Base-by-base conservation (phyloP, 2,329 filamentous ascomycete species). In the Fusarium sp. region DNA sequence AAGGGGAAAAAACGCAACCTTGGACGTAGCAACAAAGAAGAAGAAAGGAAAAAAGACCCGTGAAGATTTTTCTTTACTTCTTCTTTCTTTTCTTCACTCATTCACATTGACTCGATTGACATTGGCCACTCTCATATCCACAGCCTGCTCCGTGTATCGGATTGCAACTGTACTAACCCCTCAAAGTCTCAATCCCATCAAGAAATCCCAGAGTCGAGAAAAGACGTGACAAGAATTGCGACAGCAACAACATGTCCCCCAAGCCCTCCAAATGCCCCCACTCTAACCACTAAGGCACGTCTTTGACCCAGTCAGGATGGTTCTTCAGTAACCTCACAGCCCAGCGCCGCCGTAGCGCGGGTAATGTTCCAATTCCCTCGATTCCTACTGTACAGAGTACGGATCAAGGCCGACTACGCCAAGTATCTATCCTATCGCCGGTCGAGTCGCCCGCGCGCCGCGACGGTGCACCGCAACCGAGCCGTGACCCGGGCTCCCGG, bases 401-500 rank as follows among this genome's bases (percentile, higher is more conserved):
- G 56, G 71, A 53, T 40, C 67, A 68, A 68, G 63, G 2, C 70
- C 61, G 56, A 71, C 56, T 44, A 46, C 61, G 62, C 70, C 60
- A 70, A 59, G 66, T 65, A 62, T 49, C 44, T 49, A n/a, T 57
- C 36, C 70, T 73, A 73, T 68, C 51, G 63, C 70, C 70, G 70
- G 70, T 73, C 70, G 63, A 73, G 67, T 73, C 67, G 59, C 49
- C 70, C 71, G 71, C 56, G 46, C 57, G 63, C 71, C 71, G 67
- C 70, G 71, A 73, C 63, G 59, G 44, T 62, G 59, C 59, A 62
- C 59, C 59, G 67, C 64, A 73, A 60, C 71, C 71, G 67, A 74
- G 69, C 72, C 72, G 62, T 67, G 72, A 72, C 66, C 69, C 69
- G 72, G 69, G 72, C 68, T 74, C 65, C 71, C 71, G 72, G 72